These are phyloP conservation scores for Pleurotus giganteus DNA, from an alignment of 768 basidiomycete species.

Conservation along the genomic window DNA sequence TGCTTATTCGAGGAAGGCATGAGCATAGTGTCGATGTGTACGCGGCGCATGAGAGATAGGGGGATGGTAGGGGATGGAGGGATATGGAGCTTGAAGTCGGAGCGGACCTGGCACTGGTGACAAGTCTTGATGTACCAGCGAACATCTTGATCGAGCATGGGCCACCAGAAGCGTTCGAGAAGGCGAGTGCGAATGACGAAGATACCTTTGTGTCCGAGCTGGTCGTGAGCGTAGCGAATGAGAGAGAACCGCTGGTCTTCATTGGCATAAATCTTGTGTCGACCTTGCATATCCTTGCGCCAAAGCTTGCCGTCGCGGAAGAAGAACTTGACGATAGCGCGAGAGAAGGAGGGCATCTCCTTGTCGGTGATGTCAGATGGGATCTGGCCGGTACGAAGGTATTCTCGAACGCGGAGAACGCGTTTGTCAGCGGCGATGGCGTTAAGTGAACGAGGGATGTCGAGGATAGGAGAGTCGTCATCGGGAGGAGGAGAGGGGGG, in stretches of 20 bases:
- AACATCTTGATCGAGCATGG: constrained; percentile 21
- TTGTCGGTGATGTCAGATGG: neutral
- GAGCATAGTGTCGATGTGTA: constrained; percentile 29
- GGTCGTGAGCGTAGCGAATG: constrained; percentile 21
- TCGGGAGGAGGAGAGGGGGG: neutral
- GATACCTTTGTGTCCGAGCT: constrained; percentile 27
- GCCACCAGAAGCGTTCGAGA: constrained; percentile 20
- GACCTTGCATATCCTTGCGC: constrained; percentile 15
- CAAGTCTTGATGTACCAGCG: constrained; percentile 30
- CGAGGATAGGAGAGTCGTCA: neutral
- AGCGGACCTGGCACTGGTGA: constrained; percentile 27
- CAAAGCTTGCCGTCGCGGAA: constrained; percentile 14
- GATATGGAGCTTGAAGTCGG: constrained; percentile 19
- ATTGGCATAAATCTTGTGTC: constrained; percentile 16
- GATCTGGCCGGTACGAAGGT: constrained; percentile 6
- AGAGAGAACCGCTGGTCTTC: constrained; percentile 14
- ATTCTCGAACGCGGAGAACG: constrained; percentile 11
- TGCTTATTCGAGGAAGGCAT: constrained; percentile 19
- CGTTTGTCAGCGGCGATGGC: constrained; percentile 11
- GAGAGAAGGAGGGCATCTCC: constrained; percentile 5
- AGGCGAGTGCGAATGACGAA: constrained; percentile 18
- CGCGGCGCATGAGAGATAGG: constrained; percentile 24
- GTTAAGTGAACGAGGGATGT: neutral
- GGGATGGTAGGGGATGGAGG: no score
- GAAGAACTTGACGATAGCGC: constrained; percentile 16